phyloP scores from a whole-genome alignment of 768 basidiomycete species.

The Suillus discolor region DNA sequence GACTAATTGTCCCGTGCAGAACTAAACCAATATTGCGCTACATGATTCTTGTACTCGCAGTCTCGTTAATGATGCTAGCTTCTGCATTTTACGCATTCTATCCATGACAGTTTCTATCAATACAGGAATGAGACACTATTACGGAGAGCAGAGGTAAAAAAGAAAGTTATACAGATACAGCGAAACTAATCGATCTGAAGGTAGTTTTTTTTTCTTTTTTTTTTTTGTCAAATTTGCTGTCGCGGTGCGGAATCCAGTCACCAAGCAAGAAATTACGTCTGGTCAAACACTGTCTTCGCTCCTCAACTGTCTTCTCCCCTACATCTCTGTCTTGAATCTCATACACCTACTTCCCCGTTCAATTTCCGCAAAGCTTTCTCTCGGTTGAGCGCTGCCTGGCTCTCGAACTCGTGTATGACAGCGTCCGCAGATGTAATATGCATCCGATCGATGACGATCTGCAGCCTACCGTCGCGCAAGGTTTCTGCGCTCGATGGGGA shows the following conservation, averaged over 20 bases:
- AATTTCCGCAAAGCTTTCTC: not conserved
- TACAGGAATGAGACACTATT: not conserved
- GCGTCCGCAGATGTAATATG: constrained; percentile 30
- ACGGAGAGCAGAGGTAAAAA: not conserved
- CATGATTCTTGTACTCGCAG: constrained; percentile 2
- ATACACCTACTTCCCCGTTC: not conserved
- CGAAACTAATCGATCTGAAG: not conserved
- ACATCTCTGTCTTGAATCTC: constrained; percentile 12
- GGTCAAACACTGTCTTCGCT: constrained; percentile 8
- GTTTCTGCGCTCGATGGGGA: constrained; percentile 4
- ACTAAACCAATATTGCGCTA: constrained; percentile 26
- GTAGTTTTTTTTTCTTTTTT: not conserved
- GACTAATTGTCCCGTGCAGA: constrained; percentile 29
- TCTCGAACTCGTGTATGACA: constrained; percentile 18
- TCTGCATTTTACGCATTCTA: not conserved
- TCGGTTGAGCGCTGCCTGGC: not conserved
- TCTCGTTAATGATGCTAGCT: not conserved
- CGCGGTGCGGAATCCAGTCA: not conserved
- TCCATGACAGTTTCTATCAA: not conserved
- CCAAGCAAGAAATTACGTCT: not conserved
- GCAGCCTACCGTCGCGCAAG: not conserved
- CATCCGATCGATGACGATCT: constrained; percentile 22
- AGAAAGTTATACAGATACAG: not conserved
- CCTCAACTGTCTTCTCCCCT: constrained; percentile 22
- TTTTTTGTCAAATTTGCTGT: not conserved